phyloP scores from a whole-genome alignment of 1,284 basidiomycete genomes.

The Volvariella volvacea region DNA sequence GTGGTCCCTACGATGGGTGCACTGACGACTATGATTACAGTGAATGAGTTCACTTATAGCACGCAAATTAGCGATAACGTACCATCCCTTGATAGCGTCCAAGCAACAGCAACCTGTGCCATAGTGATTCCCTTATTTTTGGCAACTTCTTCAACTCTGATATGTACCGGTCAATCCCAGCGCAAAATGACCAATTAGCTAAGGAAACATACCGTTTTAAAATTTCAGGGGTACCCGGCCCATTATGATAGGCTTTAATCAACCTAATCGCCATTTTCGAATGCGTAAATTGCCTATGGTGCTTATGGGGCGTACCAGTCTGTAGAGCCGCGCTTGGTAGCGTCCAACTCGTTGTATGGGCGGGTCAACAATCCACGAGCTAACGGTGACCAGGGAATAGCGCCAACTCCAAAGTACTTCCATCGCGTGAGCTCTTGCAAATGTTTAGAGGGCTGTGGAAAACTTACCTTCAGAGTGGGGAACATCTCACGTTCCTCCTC shows the following conservation, averaged over 20 bases:
- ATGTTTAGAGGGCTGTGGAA: background rate
- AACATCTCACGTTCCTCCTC: constrained; percentile 69
- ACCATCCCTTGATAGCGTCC: constrained; percentile 38
- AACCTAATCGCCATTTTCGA: constrained; percentile 10
- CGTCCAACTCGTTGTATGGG: constrained; percentile 22
- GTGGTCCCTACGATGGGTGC: constrained; percentile 52
- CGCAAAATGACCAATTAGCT: background rate
- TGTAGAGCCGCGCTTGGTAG: constrained; percentile 25
- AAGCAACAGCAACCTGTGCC: constrained; percentile 52
- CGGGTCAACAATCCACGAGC: constrained; percentile 40
- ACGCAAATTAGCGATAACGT: background rate
- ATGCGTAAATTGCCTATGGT: background rate
- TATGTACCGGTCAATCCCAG: background rate
- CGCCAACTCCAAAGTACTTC: constrained; percentile 33
- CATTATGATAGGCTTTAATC: constrained; percentile 17
- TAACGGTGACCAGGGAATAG: constrained; percentile 45
- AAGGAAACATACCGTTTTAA: constrained; percentile 22
- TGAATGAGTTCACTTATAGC: no score
- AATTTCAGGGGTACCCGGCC: constrained; percentile 22
- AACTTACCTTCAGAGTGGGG: constrained; percentile 42
- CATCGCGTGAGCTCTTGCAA: background rate
- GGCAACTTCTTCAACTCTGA: constrained; percentile 44
- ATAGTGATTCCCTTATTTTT: constrained; percentile 44
- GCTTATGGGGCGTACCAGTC: constrained; percentile 23
- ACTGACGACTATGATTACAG: constrained; percentile 28